Conservation (phyloP, 306 rosid species). For the Acacia acuminata region DNA sequence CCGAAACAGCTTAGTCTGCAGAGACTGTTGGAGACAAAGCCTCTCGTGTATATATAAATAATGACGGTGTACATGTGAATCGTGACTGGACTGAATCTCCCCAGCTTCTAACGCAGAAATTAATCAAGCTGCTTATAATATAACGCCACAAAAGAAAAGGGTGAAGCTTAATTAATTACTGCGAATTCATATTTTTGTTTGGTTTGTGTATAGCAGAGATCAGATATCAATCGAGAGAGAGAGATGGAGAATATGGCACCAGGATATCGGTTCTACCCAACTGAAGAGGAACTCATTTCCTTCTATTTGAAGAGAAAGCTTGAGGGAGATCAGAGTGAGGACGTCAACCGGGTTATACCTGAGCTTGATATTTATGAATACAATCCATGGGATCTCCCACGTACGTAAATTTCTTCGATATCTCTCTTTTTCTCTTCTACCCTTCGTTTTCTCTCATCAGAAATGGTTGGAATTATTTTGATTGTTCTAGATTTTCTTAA, state of each 20-base stretch:
- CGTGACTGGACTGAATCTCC: neutral
- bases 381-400: conserved; percentile 79
- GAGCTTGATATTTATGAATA: conserved; percentile 61
- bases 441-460: neutral
- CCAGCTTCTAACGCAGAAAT: neutral
- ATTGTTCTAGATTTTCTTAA: neutral
- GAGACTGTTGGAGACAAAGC: neutral
- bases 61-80: neutral
- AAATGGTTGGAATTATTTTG: neutral
- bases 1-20: conserved; percentile 22
- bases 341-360: conserved; percentile 60
- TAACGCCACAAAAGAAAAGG: no score
- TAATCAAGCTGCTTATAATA: neutral
- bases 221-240: neutral
- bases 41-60: neutral
- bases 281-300: conserved; percentile 75
- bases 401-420: conserved; percentile 55
- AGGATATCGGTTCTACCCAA: conserved; percentile 86
- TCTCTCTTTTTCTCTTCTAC: neutral
- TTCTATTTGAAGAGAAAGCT: conserved; percentile 71
- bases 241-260: conserved; percentile 62
- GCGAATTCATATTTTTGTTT: neutral
- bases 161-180: neutral
- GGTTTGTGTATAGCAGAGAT: neutral
- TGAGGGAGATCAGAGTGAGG: conserved; percentile 46